phyloP scores from a whole-genome alignment of 306 rosid genomes.

The Castanea mollissima region DNA sequence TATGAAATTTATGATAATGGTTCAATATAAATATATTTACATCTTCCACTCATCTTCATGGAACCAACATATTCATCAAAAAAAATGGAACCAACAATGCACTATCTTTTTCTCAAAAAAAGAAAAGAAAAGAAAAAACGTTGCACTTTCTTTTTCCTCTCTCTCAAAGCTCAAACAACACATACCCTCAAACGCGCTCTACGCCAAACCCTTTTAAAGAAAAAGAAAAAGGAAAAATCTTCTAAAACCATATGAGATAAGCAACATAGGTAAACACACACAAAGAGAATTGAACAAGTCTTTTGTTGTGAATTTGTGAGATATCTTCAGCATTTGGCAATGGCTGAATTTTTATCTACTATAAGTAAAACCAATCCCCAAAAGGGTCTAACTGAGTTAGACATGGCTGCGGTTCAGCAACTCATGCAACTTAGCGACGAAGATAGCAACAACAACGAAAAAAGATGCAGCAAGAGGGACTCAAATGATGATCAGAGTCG shows the following conservation, averaged over 20 bases:
- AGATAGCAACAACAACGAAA: slow-evolving; percentile 20
- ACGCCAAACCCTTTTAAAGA: slow-evolving; percentile 14
- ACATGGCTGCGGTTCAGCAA: slow-evolving; percentile 41
- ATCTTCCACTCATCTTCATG: slow-evolving; percentile 25
- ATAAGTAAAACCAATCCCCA: neutral
- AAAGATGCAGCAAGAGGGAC: slow-evolving; percentile 7
- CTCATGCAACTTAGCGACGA: slow-evolving; percentile 60
- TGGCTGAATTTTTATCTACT: slow-evolving; percentile 10
- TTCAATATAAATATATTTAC: neutral
- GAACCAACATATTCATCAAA: slow-evolving; percentile 26
- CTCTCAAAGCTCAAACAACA: slow-evolving; percentile 15
- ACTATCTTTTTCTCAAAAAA: slow-evolving; percentile 25
- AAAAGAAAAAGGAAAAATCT: neutral
- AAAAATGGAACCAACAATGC: slow-evolving; percentile 33
- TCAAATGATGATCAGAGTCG: slow-evolving; percentile 5
- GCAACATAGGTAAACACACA: neutral
- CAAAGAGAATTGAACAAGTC: neutral
- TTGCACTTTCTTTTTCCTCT: neutral
- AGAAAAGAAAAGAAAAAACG: no score
- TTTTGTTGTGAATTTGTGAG: neutral
- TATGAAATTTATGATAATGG: neutral
- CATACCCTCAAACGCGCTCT: slow-evolving; percentile 19
- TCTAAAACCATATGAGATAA: neutral
- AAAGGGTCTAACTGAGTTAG: slow-evolving; percentile 26
- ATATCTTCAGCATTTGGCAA: slow-evolving; percentile 11